Evolutionary conservation across 1,284 basidiomycete species (phyloP), one percentile per base, ranked within the genome.

Genomic region (Sanghuangporus weigelae): DNA sequence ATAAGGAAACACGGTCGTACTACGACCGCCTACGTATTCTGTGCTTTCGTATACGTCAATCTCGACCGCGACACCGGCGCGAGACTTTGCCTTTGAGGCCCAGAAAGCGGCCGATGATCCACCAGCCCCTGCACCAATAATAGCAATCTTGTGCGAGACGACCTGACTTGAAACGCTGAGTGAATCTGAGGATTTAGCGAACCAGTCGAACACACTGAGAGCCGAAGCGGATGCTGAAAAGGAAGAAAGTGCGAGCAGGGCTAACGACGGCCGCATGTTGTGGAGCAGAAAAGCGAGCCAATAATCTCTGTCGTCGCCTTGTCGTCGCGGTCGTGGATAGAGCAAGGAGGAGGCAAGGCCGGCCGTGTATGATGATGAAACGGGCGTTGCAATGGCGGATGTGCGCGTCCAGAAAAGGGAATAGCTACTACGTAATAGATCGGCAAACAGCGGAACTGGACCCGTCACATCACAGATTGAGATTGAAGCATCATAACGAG

Each of bases 21-120:
- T 89, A 90, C 95, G 81, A 63, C 95, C 95, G 53, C 95, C 95
- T 67, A 96, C 80, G 68, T 91, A 89, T 21, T 78, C 77, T 55
- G 79, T 81, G 67, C 82, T 83, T 68, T 98, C 95, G 72, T 88
- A 96, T 7, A 97, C 83, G 67, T 95, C 93, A 11, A 96, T 78
- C 50, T 92, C 85, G 3, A 94, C 76, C 59, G 86, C 80, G 26
- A 90, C 72, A 1, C 84, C 86, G 59, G 81, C 83, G 38, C 89
- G 77, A 65, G 88, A 78, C 69, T 87, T 87, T 14, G 90, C 90
- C 69, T 89, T 89, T 6, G 82, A 77, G 57, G 96, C 83, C 86
- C 93, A 95, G 74, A 93, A 95, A 0, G 95, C 92, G 8, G 94
- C 91, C 11, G 90, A 87, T 10, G 85, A 86, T 2, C 95, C 95